Evolutionary conservation across 768 basidiomycete species (phyloP).

Genomic region (Amanita inopinata): DNA sequence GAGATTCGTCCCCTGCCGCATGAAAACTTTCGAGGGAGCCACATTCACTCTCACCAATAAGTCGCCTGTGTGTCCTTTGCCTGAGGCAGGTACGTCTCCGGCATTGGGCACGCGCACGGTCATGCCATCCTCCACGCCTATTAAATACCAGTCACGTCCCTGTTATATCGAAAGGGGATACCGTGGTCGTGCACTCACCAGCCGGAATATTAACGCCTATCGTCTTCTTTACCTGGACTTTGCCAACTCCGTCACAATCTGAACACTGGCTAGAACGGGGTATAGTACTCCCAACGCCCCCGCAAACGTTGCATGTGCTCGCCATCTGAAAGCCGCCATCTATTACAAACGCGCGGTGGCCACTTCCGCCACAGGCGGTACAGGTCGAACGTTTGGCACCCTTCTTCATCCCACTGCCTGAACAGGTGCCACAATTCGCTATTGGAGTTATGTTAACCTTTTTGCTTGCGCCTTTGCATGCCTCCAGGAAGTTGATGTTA

Average conservation of each 20-base stretch:
- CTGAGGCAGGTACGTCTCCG: conserved; percentile 78
- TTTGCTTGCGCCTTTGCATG: conserved; percentile 81
- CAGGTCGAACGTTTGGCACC: conserved; percentile 81
- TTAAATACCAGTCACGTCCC: conserved; percentile 5
- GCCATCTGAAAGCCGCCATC: conserved; percentile 96
- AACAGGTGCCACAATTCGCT: conserved; percentile 75
- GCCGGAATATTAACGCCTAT: conserved; percentile 80
- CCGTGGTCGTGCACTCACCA: conserved; percentile 46
- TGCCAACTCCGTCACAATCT: conserved; percentile 78
- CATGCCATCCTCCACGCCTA: conserved; percentile 95
- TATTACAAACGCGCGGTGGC: conserved; percentile 82
- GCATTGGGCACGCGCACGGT: conserved; percentile 68
- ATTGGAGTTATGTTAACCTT: conserved; percentile 74
- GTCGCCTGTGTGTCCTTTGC: conserved; percentile 75
- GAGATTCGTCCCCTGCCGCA: conserved; percentile 84
- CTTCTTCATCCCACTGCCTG: conserved; percentile 76
- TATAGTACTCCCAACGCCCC: conserved; percentile 71
- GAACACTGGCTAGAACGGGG: conserved; percentile 73
- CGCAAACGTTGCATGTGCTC: conserved; percentile 76
- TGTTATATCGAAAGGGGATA: conserved; percentile 6
- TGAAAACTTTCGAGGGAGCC: conserved; percentile 72
- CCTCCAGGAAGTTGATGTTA: conserved; percentile 81
- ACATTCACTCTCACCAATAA: conserved; percentile 83
- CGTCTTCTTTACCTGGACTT: conserved; percentile 69
- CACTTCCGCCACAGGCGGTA: conserved; percentile 73